Percentiles rank a stretch among this genome's conserved stretches.
These are phyloP conservation scores for Fraxinus ornus DNA, from an alignment of 305 asterid species.

Conservation along the genomic window DNA sequence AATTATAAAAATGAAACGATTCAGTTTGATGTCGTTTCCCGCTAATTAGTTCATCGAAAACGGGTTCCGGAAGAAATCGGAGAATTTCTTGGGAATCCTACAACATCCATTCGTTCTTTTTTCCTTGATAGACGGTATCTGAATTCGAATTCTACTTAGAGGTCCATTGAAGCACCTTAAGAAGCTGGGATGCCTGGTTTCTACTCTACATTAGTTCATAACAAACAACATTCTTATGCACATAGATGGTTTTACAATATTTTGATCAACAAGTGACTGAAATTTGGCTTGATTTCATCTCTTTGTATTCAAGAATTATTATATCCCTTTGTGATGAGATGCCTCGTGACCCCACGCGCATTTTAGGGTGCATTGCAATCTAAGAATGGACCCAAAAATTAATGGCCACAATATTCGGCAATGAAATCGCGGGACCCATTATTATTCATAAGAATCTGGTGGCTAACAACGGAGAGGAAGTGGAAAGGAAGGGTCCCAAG, in stretches of 20 bases:
- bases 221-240: too few relatives aligned
- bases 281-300: not conserved
- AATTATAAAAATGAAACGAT: too few relatives aligned
- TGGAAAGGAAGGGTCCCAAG: not conserved
- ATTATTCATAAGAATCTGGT: constrained; percentile 1
- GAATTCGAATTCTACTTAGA: too few relatives aligned
- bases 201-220: too few relatives aligned
- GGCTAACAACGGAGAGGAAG: not conserved
- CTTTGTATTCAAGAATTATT: not conserved
- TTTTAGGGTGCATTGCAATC: not conserved
- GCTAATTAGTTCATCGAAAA: too few relatives aligned
- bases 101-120: too few relatives aligned
- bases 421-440: not conserved
- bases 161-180: too few relatives aligned
- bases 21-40: too few relatives aligned
- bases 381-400: constrained; percentile 1
- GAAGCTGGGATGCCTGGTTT: too few relatives aligned
- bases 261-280: not conserved
- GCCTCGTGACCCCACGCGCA: not conserved
- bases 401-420: not conserved
- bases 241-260: not conserved
- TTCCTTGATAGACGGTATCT: too few relatives aligned
- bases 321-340: not conserved
- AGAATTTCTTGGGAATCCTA: too few relatives aligned
- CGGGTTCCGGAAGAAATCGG: too few relatives aligned